Evolutionary conservation across 192 early-diverging fungal genomes (phyloP).

Genomic region (Phlyctochytrium bullatum): DNA sequence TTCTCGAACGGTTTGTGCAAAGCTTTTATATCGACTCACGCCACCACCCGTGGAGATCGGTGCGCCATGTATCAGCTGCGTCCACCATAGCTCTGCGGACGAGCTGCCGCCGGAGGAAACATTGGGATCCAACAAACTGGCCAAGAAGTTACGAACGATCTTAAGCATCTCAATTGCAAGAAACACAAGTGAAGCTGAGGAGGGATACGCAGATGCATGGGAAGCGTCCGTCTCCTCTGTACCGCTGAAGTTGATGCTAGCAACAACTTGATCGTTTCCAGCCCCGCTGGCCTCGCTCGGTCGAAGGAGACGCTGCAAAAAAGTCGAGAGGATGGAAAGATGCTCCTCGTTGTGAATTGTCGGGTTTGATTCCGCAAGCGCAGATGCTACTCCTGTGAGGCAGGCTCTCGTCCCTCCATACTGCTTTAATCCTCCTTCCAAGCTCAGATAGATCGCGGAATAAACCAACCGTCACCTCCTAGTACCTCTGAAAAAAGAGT

Average conservation of each 20-base stretch:
- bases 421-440: neutral
- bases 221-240: too few species aligned
- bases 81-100: neutral
- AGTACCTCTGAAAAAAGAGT: constrained; percentile 1
- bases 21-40: neutral
- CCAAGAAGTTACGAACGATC: neutral
- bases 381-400: constrained; percentile 7
- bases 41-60: neutral
- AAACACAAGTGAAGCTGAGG: too few species aligned
- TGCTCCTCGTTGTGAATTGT: neutral
- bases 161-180: neutral
- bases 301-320: neutral
- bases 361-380: neutral
- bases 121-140: neutral
- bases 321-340: neutral
- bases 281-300: too few species aligned
- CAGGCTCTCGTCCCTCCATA: neutral
- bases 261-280: too few species aligned
- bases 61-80: neutral
- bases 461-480: neutral
- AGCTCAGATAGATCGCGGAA: constrained; percentile 5
- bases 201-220: neutral
- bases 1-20: neutral
- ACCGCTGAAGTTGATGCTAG: too few species aligned
- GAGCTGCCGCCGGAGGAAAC: neutral